Base-by-base conservation (phyloP, 2,329 filamentous ascomycete species). In the Nemania serpens region DNA sequence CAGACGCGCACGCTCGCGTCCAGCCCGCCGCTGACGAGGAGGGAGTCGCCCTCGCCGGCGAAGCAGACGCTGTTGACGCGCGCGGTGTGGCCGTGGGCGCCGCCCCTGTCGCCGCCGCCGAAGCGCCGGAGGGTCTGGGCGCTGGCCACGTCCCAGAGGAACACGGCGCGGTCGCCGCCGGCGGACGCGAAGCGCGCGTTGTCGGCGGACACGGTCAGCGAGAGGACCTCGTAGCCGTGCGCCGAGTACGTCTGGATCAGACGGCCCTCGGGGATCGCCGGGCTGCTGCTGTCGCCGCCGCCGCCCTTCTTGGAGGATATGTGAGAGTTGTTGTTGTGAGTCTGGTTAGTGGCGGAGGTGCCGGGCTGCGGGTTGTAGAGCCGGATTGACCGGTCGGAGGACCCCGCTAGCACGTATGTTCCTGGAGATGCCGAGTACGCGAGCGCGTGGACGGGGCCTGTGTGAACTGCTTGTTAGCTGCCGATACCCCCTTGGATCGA, bases 151-250 rank as follows among this genome's bases (percentile, higher is more conserved):
- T 99, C 95, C 95, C 95, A 98, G 5, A 97, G 82, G 73, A 97
- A 97, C 0, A 97, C 92, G 63, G 85, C 83, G 69, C 94, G 91
- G 78, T 99, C 95, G 61, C 95, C 95, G 67, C 95, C 95, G 1
- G 87, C 85, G n/a, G 89, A 93, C 10, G 88, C 89, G 75, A 99
- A 97, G 45, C 87, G 87, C 66, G 91, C 85, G 76, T 99, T 99
- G 78, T 92, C 89, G 22, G 79, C 72, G 7, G 86, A 79, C 51
- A 97, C 89, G 54, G 85, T 82, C 41, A 99, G 82, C 67, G 91
- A 90, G 62, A 97, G 88, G 7, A 99, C 90, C 69, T 93, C 90
- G 79, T 99, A 97, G 67, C 92, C 93, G 77, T 99, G 95, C 2
- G 91, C 91, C 37, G 88, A 81, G 78, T 97, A 99, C 37, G 87